Percentiles rank a stretch among this genome's conserved stretches.
These are phyloP conservation scores for Solanum paucissectum DNA, from an alignment of 257 asterid species.

Conservation along the genomic window DNA sequence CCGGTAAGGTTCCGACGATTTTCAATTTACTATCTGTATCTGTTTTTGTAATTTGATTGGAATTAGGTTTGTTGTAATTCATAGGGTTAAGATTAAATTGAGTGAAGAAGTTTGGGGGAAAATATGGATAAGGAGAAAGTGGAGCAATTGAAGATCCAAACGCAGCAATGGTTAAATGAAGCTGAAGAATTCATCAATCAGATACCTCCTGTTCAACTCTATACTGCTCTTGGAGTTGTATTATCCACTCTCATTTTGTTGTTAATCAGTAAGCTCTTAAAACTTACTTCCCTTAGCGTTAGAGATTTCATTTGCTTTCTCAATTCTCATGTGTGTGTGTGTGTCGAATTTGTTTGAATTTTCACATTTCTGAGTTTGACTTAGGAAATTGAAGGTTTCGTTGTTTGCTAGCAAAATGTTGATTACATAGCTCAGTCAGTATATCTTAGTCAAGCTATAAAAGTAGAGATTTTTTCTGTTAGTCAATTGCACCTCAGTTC, in stretches of 20 bases:
- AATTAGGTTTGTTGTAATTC: background rate
- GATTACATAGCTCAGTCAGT: background rate
- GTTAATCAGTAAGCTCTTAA: constrained; percentile 22
- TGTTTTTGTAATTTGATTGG: background rate
- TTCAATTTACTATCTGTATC: background rate
- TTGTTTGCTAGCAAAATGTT: background rate
- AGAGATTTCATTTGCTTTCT: background rate
- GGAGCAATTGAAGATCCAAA: constrained; percentile 38
- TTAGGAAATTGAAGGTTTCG: background rate
- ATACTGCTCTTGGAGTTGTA: constrained; percentile 37
- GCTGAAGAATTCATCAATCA: constrained; percentile 22
- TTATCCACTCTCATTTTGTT: constrained; percentile 27
- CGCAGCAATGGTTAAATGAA: constrained; percentile 23
- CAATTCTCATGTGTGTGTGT: background rate
- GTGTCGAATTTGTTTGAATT: background rate
- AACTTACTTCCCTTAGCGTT: background rate
- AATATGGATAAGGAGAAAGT: constrained; percentile 37
- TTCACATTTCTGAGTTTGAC: background rate
- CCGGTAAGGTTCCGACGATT: background rate
- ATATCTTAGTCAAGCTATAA: background rate
- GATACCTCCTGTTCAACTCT: constrained; percentile 40
- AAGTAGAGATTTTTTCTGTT: background rate
- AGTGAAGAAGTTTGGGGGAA: background rate
- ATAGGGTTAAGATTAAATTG: background rate
- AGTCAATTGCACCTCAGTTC: background rate